Evolutionary conservation across 805 yeast species (phyloP), one percentile per base, ranked within the genome.

Genomic region (Yarrowia sp.): DNA sequence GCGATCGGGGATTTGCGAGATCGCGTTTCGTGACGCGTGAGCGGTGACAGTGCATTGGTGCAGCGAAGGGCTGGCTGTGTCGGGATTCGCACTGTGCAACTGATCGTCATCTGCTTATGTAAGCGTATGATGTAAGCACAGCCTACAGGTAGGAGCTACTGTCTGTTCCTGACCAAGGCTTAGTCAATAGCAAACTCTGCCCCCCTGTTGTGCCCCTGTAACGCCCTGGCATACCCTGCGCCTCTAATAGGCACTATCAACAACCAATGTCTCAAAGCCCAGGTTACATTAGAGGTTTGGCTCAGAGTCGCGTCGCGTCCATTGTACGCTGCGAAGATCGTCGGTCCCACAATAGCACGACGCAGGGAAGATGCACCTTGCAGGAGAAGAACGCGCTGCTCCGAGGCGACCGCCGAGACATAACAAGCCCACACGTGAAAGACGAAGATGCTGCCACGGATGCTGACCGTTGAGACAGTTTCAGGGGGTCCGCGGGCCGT

Each of bases 251-350:
- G 30, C 30, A 24, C 30, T 24, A 7, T 24, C 30, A 24, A 24
- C 30, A 24, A 24, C 30, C 3, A 24, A 10, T 47, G 52, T 30
- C 52, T 47, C 36, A 47, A 1, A 44, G 24, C 6, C 50, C 10
- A 46, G 17, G 33, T 46, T 24, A 33, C 56, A 33, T 17, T 36
- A 17, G 56, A 36, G 9, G 9, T 12, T 12, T 9, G 17, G 15
- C 55, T 49, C 39, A 49, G 55, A 33, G 39, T 34, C 56, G 56
- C 56, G 56, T 50, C 56, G 42, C 56, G 56, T 50, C 56, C 30
- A 50, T 50, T 50, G 56, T 50, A 36, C 34, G 56, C 56, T 8
- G 56, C 30, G 40, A 17, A 5, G 56, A 50, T 50, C 56, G 38
- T 12, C 56, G 13, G 19, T 4, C 30, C 30, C 40, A 34, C 56